Evolutionary conservation across 2,329 filamentous ascomycete species (phyloP), one percentile per base, ranked within the genome.

Genomic region (Colletotrichum orchidophilum): DNA sequence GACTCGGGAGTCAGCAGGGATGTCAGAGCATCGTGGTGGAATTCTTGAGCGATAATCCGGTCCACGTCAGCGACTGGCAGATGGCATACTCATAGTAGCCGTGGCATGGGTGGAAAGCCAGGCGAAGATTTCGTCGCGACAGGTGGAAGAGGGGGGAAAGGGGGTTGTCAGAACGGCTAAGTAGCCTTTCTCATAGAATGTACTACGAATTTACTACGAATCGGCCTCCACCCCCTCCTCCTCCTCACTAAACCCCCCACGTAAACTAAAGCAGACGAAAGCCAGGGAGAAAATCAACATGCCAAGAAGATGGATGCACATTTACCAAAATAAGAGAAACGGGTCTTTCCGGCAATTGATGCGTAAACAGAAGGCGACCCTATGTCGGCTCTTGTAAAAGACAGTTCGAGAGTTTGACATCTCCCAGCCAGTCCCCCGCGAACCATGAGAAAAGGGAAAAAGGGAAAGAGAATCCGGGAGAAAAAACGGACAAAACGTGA

Each of bases 1-100:
- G 93, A 74, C 87, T 96, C 76, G 93, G 91, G n/a, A 88, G 87
- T 12, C 85, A 78, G 27, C 76, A 78, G 27, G 75, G 75, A 3
- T 74, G 77, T 2, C 79, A 82, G 27, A 80, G 83, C 67, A 87
- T 93, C 8, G 81, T 84, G 52, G 83, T 88, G 2, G 90, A 87
- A 74, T 75, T 89, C 8, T 80, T 87, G 21, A 88, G 85, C 66
- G 87, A 87, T 66, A 83, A 83, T 9, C 81, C 82, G 0, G 79
- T 88, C 8, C 76, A 82, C 12, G 76, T 84, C 9, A 82, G 83
- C 1, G 70, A 74, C 1, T 88, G 87, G 87, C 82, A 86, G 73
- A 73, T 61, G 6, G 68, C 77, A 3, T 35, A 73, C 21, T 46
- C 18, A 18, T 46, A 46, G 39, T 21, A n/a, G 39, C 18, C 39